Percentiles rank a stretch among this genome's conserved stretches.
These are phyloP conservation scores for Podospora fimiseda DNA, from an alignment of 495 filamentous ascomycete species.

Conservation along the genomic window DNA sequence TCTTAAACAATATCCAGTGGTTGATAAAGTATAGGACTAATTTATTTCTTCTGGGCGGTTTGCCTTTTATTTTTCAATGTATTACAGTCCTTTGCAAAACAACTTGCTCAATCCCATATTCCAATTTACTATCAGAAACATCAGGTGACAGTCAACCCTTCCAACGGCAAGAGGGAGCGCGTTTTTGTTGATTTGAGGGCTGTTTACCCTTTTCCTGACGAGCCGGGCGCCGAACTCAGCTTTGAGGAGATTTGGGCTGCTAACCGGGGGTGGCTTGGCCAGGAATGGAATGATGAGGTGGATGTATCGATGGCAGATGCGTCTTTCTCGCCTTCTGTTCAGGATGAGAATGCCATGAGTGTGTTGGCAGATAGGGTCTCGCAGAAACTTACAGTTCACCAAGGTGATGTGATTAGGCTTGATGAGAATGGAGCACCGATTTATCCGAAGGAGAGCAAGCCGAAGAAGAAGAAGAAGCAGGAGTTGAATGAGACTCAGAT, in stretches of 20 bases:
- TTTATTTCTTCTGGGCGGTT: slow-evolving; percentile 50
- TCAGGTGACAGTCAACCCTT: slow-evolving; percentile 70
- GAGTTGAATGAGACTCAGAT: slow-evolving; percentile 82
- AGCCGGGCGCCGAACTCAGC: slow-evolving; percentile 64
- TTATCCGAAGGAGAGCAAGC: slow-evolving; percentile 25
- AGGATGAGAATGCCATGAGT: slow-evolving; percentile 22
- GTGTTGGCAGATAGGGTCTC: slow-evolving; percentile 22
- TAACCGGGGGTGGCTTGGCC: slow-evolving; percentile 68
- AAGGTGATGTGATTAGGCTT: slow-evolving; percentile 35
- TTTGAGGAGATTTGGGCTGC: slow-evolving; percentile 88
- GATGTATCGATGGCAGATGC: slow-evolving; percentile 15
- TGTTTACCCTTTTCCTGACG: slow-evolving; percentile 70
- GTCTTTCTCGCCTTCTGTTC: slow-evolving; percentile 1
- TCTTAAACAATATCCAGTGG: slow-evolving; percentile 46
- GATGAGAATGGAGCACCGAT: slow-evolving; percentile 48
- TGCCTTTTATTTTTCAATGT: slow-evolving; percentile 38
- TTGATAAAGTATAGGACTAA: slow-evolving; percentile 99
- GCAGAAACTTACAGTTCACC: slow-evolving; percentile 40
- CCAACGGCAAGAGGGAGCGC: slow-evolving; percentile 70
- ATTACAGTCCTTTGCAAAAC: slow-evolving; percentile 48
- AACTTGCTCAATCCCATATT: slow-evolving; percentile 46
- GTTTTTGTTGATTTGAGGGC: slow-evolving; percentile 80
- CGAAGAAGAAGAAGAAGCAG: slow-evolving; percentile 63
- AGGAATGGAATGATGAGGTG: slow-evolving; percentile 58
- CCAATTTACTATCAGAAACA: slow-evolving; percentile 46